Evolutionary conservation across 1,284 basidiomycete genomes (phyloP).

Genomic region (Leccinum pachyderme): DNA sequence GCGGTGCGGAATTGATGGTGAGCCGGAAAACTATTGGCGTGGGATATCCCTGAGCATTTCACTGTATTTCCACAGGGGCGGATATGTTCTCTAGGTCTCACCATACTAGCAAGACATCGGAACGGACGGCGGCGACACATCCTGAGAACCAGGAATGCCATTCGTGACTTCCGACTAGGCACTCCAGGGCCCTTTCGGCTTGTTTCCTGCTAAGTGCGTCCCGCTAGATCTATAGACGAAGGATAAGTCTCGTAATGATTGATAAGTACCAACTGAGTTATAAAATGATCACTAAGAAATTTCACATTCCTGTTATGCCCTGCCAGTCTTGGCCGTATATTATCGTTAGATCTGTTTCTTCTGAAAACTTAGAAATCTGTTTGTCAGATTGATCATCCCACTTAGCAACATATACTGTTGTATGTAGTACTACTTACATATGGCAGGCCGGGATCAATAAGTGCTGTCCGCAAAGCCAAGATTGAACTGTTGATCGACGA

Average conservation of each 20-base stretch:
- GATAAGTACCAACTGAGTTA: background rate
- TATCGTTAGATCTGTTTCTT: background rate
- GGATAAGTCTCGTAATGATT: background rate
- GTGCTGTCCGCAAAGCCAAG: background rate
- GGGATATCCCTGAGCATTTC: background rate
- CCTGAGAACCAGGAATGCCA: background rate
- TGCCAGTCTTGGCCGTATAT: background rate
- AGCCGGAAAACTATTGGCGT: constrained; percentile 2
- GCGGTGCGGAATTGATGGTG: constrained; percentile 43
- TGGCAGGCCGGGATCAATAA: background rate
- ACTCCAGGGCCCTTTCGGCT: background rate
- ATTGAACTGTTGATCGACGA: background rate
- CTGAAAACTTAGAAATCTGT: background rate
- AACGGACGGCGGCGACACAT: background rate
- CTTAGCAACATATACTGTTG: background rate
- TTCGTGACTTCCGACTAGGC: background rate
- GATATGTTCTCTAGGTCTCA: constrained; percentile 20
- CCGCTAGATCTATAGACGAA: no score
- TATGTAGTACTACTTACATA: no score
- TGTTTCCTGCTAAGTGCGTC: constrained; percentile 5
- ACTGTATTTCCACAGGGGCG: constrained; percentile 19
- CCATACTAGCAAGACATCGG: background rate
- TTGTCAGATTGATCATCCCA: background rate
- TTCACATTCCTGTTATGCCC: background rate
- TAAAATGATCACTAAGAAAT: constrained; percentile 2